These are phyloP conservation scores for Podaxis carcinomalis DNA, from an alignment of 768 basidiomycete genomes.

Conservation along the genomic window DNA sequence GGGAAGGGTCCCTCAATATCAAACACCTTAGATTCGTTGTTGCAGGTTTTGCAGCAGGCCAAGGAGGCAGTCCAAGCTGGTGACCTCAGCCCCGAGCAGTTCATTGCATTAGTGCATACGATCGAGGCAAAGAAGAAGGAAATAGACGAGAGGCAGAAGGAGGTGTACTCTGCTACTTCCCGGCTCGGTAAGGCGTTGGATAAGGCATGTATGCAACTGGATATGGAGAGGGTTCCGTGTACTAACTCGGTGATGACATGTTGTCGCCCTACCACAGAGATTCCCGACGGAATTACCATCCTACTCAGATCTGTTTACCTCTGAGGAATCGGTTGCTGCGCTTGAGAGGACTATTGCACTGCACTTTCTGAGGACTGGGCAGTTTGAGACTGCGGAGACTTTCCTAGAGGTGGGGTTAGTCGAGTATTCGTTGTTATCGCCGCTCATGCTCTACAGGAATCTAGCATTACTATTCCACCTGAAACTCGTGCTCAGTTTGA, in stretches of 20 bases:
- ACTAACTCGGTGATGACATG: background rate
- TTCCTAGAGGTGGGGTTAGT: conserved; percentile 60
- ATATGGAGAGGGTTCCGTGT: background rate
- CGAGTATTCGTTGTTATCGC: background rate
- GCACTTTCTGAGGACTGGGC: conserved; percentile 78
- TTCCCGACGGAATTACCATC: conserved; percentile 57
- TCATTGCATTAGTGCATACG: conserved; percentile 47
- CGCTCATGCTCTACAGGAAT: conserved; percentile 47
- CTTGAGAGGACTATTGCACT: conserved; percentile 68
- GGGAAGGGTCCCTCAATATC: conserved; percentile 51
- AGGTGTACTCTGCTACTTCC: conserved; percentile 72
- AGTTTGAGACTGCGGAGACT: conserved; percentile 70
- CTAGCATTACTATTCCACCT: conserved; percentile 48
- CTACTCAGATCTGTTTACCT: conserved; percentile 64
- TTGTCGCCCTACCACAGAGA: conserved; percentile 37
- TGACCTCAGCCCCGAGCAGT: conserved; percentile 42
- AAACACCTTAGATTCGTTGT: conserved; percentile 61
- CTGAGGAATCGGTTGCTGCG: conserved; percentile 51
- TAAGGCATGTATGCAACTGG: conserved; percentile 55
- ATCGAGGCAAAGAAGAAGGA: conserved; percentile 78
- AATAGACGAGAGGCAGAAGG: conserved; percentile 85
- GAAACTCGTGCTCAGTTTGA: conserved; percentile 54
- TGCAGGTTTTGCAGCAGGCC: conserved; percentile 51
- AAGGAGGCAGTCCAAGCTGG: conserved; percentile 50
- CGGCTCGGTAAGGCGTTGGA: conserved; percentile 85